Percentiles rank a stretch among this genome's conserved stretches.
phyloP scores from a whole-genome alignment of 2,329 filamentous ascomycete genomes.

The Cytospora piceicola region DNA sequence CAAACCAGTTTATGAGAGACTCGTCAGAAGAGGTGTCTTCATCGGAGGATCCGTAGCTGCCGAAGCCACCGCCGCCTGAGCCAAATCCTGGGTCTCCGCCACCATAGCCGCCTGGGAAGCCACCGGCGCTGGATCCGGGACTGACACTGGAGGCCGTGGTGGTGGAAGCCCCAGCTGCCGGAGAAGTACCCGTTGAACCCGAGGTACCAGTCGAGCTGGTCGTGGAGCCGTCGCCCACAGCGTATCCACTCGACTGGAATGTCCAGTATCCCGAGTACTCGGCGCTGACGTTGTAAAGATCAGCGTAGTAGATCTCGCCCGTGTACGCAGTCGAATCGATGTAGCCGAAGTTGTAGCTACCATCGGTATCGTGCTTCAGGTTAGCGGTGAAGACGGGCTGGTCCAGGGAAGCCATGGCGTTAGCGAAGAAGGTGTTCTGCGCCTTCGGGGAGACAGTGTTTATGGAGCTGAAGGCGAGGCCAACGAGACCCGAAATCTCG shows the following conservation, averaged over 20 bases:
- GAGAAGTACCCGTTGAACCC: not conserved
- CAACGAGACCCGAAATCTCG: slow-evolving; percentile 29
- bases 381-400: slow-evolving; percentile 40
- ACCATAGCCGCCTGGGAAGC: not conserved
- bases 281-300: slow-evolving; percentile 35
- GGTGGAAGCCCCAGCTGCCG: not conserved
- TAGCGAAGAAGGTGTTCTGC: slow-evolving; percentile 42
- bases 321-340: slow-evolving; percentile 42
- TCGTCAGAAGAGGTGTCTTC: not conserved
- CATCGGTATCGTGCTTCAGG: slow-evolving; percentile 39
- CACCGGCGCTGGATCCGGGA: not conserved
- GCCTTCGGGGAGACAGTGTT: slow-evolving; percentile 34
- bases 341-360: slow-evolving; percentile 45
- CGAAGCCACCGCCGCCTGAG: not conserved
- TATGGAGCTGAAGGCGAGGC: slow-evolving; percentile 34
- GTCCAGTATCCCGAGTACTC: slow-evolving; percentile 43
- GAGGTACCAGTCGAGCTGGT: not conserved
- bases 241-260: slow-evolving; percentile 41
- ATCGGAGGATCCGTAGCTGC: not conserved
- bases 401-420: slow-evolving; percentile 36
- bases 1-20: slow-evolving; percentile 5
- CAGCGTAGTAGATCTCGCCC: slow-evolving; percentile 41
- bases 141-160: not conserved
- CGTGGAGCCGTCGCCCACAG: slow-evolving; percentile 36
- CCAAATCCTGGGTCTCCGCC: not conserved